phyloP scores from a whole-genome alignment of 306 rosid genomes.

The Cucumis melo region DNA sequence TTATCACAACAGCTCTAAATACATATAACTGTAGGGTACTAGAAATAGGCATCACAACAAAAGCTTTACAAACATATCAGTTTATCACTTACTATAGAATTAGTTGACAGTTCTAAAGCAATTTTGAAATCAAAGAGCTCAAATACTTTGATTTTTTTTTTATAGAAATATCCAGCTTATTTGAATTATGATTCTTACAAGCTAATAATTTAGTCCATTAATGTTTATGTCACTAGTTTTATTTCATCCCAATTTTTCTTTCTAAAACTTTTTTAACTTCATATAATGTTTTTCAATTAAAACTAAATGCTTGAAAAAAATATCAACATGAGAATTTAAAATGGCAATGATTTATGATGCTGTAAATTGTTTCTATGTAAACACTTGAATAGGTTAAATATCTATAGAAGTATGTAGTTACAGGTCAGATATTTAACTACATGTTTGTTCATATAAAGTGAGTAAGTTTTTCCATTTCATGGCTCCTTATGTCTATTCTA shows the following conservation, averaged over 20 bases:
- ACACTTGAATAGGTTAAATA: neutral
- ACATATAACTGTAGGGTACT: no score
- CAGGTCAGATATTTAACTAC: neutral
- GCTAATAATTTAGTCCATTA: neutral
- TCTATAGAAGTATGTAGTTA: neutral
- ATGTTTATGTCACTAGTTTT: neutral
- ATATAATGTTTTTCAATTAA: neutral
- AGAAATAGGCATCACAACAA: no score
- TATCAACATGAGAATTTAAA: neutral
- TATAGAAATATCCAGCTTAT: neutral
- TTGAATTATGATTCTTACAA: neutral
- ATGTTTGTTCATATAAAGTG: neutral
- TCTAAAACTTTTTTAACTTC: no score
- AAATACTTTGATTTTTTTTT: neutral
- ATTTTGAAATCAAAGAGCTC: neutral
- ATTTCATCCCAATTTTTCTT: no score
- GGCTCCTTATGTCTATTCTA: neutral
- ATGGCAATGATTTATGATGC: neutral
- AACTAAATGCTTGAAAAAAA: no score
- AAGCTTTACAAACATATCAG: neutral
- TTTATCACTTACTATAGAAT: neutral
- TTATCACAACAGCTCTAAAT: neutral
- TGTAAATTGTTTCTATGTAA: neutral
- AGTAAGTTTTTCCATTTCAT: neutral
- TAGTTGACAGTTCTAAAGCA: neutral